Base-by-base conservation (phyloP, 805 yeast species). In the Starmerella apis region DNA sequence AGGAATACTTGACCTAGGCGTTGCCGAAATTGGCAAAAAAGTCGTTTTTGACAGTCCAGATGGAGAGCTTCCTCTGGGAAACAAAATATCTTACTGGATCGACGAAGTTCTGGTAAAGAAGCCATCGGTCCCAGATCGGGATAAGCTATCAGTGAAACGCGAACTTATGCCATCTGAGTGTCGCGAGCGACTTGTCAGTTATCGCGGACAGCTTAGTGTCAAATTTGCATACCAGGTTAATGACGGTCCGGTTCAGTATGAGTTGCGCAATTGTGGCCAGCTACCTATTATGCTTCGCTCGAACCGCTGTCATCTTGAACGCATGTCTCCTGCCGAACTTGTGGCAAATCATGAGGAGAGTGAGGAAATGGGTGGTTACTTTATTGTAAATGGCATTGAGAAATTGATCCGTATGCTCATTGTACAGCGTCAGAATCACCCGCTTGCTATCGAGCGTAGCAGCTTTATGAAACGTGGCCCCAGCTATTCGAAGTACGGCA, bases 361-460 rank as follows among this genome's bases (percentile, higher is more conserved):
- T 35, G 98, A 92, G 66, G 98, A 92, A 65, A 71, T 87, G 54
- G 98, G 98, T 56, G 98, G 98, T 35, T 92, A 92, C 67, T 92
- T 92, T 67, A 78, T 87, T 59, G 88, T 90, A 54, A 90, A 90
- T 65, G 98, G 98, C 73, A 88, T 90, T 59, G 98, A 92, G 68
- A 92, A 92, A 69, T 74, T 92, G 61, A 79, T 92, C 61, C 85
- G 98, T 71, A 86, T 92, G 97, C 78, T 92, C 67, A 86, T 92
- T 72, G 96, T 92, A 18, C 98, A 90, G 70, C 81, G 97, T 67
- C 78, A 98, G 68, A 92, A 92, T 66, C 96, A 88, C 65, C 95
- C 97, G 22, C 86, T 92, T 96, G 97, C 97, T 11, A 79, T 92
- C 61, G 82, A 87, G 52, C 86, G 98, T 71, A 94, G 95, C 30